These are phyloP conservation scores for Raphanus raphanistrum DNA, from an alignment of 345 rosid genomes.

Conservation along the genomic window DNA sequence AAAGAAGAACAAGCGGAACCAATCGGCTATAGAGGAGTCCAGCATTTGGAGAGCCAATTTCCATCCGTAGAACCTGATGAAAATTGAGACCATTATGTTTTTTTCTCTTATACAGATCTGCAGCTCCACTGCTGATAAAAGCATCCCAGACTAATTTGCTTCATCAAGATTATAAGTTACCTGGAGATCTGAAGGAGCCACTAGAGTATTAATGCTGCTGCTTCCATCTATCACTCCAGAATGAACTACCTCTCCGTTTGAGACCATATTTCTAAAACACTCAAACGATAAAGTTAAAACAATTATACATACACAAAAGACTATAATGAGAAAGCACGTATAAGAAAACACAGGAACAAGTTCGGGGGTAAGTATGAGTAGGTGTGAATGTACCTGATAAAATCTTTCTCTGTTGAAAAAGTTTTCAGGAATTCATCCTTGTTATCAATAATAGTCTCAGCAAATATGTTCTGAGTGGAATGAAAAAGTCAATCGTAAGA, in stretches of 20 bases:
- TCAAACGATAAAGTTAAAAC: conserved; percentile 13
- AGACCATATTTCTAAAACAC: conserved; percentile 56
- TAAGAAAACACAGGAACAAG: neutral
- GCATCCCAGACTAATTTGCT: conserved; percentile 12
- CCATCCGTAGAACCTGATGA: conserved; percentile 75
- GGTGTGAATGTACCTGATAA: conserved; percentile 54
- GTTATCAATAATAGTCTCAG: conserved; percentile 73
- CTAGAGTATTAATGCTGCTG: conserved; percentile 36
- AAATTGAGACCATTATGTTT: neutral
- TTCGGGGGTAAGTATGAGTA: neutral
- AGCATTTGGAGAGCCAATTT: conserved; percentile 54
- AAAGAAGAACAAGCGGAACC: conserved; percentile 92
- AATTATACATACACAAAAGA: neutral
- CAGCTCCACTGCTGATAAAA: neutral
- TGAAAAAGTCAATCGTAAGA: conserved; percentile 22
- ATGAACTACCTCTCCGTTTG: conserved; percentile 62
- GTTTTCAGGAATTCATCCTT: conserved; percentile 76
- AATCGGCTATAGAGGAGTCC: conserved; percentile 85
- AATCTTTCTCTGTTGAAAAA: conserved; percentile 62
- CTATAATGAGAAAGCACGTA: neutral
- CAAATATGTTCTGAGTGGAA: conserved; percentile 67
- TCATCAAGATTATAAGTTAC: conserved; percentile 37
- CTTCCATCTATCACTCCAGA: conserved; percentile 44
- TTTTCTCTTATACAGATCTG: neutral
- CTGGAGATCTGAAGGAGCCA: conserved; percentile 56